A percentile compares a stretch with the other conserved stretches of the same genome.
Conservation (phyloP, 805 yeast species). For the Ogataea thermomethanolica region DNA sequence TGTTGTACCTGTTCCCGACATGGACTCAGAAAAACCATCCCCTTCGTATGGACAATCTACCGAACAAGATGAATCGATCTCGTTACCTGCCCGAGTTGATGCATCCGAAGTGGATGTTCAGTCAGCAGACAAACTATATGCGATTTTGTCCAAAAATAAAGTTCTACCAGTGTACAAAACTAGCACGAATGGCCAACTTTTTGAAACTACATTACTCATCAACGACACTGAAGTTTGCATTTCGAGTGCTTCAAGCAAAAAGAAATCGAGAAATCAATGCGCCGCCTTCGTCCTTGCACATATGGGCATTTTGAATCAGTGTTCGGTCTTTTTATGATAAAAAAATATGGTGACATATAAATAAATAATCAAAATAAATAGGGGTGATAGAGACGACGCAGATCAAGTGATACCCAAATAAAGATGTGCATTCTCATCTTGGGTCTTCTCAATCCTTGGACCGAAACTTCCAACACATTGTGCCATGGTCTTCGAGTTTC, state of each 20-base stretch:
- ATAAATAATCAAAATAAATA: constrained; percentile 9
- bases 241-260: constrained; percentile 34
- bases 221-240: constrained; percentile 34
- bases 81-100: constrained; percentile 4
- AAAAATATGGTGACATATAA: constrained; percentile 2
- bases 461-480: constrained; percentile 74
- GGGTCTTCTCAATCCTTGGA: constrained; percentile 56
- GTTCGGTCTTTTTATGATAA: constrained; percentile 14
- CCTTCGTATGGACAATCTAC: too few relatives aligned
- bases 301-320: constrained; percentile 16
- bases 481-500: constrained; percentile 90
- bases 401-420: constrained; percentile 31
- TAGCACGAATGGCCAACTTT: constrained; percentile 20
- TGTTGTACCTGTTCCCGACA: constrained; percentile 6
- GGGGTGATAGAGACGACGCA: constrained; percentile 4
- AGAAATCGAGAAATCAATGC: constrained; percentile 38
- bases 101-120: constrained; percentile 19
- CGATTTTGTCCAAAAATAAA: constrained; percentile 22
- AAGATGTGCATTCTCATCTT: constrained; percentile 42
- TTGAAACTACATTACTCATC: constrained; percentile 28
- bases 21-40: too few relatives aligned
- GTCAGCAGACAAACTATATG: constrained; percentile 33
- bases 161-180: constrained; percentile 33
- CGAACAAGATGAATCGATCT: neutral
- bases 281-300: constrained; percentile 33